Conservation (phyloP, 129 eudicot genomes). For the Rutidosis leptorrhynchoides region DNA sequence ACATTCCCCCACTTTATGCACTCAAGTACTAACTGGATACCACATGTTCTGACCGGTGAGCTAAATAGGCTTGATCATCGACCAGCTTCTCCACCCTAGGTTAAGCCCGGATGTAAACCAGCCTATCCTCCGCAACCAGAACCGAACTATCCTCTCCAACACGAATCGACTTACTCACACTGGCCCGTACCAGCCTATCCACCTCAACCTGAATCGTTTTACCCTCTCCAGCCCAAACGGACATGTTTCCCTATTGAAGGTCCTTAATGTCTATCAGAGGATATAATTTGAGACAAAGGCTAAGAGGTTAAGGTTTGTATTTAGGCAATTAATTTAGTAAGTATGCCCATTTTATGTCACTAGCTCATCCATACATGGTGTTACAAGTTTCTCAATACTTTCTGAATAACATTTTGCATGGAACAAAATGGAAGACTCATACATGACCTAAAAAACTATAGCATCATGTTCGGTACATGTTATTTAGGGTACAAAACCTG, state of each 20-base stretch:
- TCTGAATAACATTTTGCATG: neutral
- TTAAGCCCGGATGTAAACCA: neutral
- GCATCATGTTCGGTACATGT: neutral
- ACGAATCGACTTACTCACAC: conserved; percentile 1
- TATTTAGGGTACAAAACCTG: conserved; percentile 4
- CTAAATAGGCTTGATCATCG: too few relatives aligned
- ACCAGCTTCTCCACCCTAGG: conserved; percentile 11
- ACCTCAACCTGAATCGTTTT: conserved; percentile 11
- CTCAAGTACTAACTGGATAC: too few relatives aligned
- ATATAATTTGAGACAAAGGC: conserved; percentile 22
- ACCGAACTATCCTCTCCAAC: conserved; percentile 22
- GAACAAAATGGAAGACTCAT: neutral
- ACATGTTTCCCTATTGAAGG: neutral
- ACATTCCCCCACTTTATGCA: too few relatives aligned
- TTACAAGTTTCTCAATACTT: too few relatives aligned
- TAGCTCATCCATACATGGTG: too few relatives aligned
- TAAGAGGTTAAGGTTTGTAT: too few relatives aligned
- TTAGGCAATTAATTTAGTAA: too few relatives aligned
- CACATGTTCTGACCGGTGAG: too few relatives aligned
- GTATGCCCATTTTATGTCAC: too few relatives aligned
- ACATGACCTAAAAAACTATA: neutral
- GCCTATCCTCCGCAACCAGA: conserved; percentile 11
- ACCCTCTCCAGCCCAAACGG: conserved; percentile 13
- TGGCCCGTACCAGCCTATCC: neutral
- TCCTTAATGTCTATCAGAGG: neutral